Evolutionary conservation across 768 basidiomycete species (phyloP).

Genomic region (Lactarius deliciosus): DNA sequence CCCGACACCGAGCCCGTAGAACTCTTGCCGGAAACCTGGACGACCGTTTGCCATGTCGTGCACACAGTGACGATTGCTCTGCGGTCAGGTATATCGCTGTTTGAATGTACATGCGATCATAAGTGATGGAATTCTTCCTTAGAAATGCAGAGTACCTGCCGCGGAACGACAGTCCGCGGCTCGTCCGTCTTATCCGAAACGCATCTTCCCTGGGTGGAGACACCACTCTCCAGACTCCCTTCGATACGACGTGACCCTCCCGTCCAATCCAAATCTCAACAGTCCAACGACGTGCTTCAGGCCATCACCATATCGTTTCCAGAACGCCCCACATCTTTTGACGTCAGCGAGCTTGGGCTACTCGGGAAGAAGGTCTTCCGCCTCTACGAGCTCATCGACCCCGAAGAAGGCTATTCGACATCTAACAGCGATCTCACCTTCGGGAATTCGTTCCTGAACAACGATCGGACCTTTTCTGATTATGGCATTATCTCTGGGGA

Average conservation of each 20-base stretch:
- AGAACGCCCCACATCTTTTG: neutral
- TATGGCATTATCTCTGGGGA: conserved; percentile 2
- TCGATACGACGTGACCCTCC: neutral
- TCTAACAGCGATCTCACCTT: conserved; percentile 3
- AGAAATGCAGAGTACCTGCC: neutral
- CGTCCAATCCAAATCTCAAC: neutral
- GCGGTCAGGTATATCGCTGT: conserved; percentile 2
- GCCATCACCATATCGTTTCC: neutral
- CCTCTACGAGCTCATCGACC: neutral
- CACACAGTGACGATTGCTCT: conserved; percentile 8
- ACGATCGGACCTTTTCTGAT: neutral
- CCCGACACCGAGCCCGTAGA: neutral
- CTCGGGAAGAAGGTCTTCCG: conserved; percentile 4
- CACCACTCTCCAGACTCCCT: neutral
- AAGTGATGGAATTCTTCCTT: neutral
- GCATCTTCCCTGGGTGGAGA: neutral
- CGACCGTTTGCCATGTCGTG: neutral
- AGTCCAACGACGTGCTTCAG: neutral
- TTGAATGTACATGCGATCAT: neutral
- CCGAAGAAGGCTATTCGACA: neutral
- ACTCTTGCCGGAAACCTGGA: conserved; percentile 6
- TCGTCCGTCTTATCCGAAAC: neutral
- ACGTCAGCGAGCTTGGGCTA: neutral
- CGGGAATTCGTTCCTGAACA: neutral
- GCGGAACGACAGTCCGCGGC: too few species aligned